Percentiles rank a stretch among this genome's conserved stretches.
Evolutionary conservation across 352 stramenopile genomes (phyloP).

Genomic region (Aphanomyces euteiches): DNA sequence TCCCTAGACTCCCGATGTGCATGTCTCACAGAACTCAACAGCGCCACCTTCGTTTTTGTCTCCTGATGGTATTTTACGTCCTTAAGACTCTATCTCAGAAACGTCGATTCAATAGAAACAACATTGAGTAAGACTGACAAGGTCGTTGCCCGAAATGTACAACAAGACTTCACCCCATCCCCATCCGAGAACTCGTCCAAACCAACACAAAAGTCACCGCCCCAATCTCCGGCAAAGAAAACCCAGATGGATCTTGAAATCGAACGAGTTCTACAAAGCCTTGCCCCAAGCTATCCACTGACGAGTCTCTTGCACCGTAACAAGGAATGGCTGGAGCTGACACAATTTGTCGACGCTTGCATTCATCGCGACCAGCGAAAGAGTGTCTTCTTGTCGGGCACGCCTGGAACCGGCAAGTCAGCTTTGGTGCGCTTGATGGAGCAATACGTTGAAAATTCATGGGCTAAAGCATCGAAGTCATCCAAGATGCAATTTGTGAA

Average conservation of each 20-base stretch:
- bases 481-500: slow-evolving; percentile 51
- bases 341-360: slow-evolving; percentile 54
- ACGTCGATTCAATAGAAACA: neutral
- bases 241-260: slow-evolving; percentile 1
- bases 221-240: slow-evolving; percentile 1
- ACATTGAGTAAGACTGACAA: neutral
- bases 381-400: slow-evolving; percentile 75
- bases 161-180: slow-evolving; percentile 14
- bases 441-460: slow-evolving; percentile 47
- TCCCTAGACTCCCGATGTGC: neutral
- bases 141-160: slow-evolving; percentile 10
- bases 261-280: slow-evolving; percentile 36
- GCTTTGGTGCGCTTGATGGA: slow-evolving; percentile 61
- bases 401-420: slow-evolving; percentile 74
- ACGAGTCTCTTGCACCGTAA: slow-evolving; percentile 54
- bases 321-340: slow-evolving; percentile 49
- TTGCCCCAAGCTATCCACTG: slow-evolving; percentile 50
- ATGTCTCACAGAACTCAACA: neutral
- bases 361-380: slow-evolving; percentile 48
- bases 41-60: neutral
- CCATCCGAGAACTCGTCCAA: neutral
- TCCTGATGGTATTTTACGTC: neutral
- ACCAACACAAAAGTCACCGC: neutral
- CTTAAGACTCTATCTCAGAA: neutral
- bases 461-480: slow-evolving; percentile 37